Evolutionary conservation across 371 early-diverging fungal genomes (phyloP).

Genomic region (Umbelopsis sp.): DNA sequence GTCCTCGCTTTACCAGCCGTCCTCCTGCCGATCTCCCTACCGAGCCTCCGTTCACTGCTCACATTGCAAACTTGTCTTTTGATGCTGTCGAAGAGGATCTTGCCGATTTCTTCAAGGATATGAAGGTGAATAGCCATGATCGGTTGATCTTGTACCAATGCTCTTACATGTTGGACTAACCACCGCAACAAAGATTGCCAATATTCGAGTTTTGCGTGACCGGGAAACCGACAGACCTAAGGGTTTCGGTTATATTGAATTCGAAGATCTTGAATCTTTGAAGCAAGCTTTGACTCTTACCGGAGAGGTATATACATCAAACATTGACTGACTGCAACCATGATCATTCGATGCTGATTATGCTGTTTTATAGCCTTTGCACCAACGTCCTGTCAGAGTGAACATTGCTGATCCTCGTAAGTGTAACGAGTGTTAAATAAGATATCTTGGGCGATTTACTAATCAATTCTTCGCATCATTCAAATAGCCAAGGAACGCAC

Average conservation of each 20-base stretch:
- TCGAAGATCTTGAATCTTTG: slow-evolving; percentile 81
- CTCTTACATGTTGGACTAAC: neutral
- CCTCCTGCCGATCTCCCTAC: slow-evolving; percentile 79
- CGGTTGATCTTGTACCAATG: neutral
- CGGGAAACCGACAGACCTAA: slow-evolving; percentile 74
- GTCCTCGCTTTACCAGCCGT: slow-evolving; percentile 36
- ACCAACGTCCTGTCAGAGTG: slow-evolving; percentile 78
- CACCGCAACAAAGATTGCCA: slow-evolving; percentile 46
- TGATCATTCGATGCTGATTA: neutral
- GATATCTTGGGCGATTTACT: neutral
- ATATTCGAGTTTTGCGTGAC: slow-evolving; percentile 75
- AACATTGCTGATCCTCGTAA: slow-evolving; percentile 88
- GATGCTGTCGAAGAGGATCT: slow-evolving; percentile 78
- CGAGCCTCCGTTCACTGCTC: slow-evolving; percentile 86
- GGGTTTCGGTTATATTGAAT: slow-evolving; percentile 95
- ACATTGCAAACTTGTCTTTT: slow-evolving; percentile 88
- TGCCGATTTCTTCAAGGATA: slow-evolving; percentile 69
- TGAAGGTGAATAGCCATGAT: slow-evolving; percentile 49
- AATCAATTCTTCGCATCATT: slow-evolving; percentile 1
- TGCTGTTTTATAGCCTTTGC: slow-evolving; percentile 39
- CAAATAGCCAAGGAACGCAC: slow-evolving; percentile 39
- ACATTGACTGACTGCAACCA: neutral
- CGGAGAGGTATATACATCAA: slow-evolving; percentile 46
- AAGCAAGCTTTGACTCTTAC: slow-evolving; percentile 74
- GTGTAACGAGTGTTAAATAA: slow-evolving; percentile 24